phyloP scores from a whole-genome alignment of 805 yeast genomes.

The Wickerhamiella dianesei region DNA sequence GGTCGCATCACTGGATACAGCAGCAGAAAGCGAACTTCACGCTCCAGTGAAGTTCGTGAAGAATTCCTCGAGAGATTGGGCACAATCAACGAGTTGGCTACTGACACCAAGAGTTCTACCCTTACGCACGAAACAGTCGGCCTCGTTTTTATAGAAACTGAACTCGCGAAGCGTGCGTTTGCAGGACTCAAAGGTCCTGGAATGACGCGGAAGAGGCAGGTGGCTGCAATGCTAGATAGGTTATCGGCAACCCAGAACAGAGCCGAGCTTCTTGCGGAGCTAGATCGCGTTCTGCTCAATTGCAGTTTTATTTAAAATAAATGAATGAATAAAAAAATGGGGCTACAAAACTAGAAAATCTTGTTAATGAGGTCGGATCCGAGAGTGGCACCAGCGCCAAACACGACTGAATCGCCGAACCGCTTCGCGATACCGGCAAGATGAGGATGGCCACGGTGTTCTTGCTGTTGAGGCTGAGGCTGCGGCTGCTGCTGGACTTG shows the following conservation, averaged over 20 bases:
- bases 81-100: not conserved
- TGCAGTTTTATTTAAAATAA: not conserved
- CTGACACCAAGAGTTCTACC: not conserved
- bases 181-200: not conserved
- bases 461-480: slow-evolving; percentile 16
- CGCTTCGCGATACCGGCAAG: slow-evolving; percentile 61
- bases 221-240: not conserved
- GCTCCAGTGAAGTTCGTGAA: not conserved
- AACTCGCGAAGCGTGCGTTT: not conserved
- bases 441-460: slow-evolving; percentile 22
- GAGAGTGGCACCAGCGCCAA: slow-evolving; percentile 92
- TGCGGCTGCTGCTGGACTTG: slow-evolving; percentile 16
- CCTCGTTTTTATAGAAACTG: not conserved
- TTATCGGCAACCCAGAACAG: not conserved
- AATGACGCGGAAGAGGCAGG: not conserved
- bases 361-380: slow-evolving; percentile 66
- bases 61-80: slow-evolving; percentile 1
- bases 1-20: not conserved
- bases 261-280: not conserved
- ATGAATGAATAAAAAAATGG: not conserved
- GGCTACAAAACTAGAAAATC: slow-evolving; percentile 1
- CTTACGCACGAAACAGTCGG: not conserved
- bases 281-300: not conserved
- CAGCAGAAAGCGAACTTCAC: not conserved
- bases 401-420: slow-evolving; percentile 83